Conservation (phyloP, 2,329 filamentous ascomycete species). For the Sporothrix inflata region DNA sequence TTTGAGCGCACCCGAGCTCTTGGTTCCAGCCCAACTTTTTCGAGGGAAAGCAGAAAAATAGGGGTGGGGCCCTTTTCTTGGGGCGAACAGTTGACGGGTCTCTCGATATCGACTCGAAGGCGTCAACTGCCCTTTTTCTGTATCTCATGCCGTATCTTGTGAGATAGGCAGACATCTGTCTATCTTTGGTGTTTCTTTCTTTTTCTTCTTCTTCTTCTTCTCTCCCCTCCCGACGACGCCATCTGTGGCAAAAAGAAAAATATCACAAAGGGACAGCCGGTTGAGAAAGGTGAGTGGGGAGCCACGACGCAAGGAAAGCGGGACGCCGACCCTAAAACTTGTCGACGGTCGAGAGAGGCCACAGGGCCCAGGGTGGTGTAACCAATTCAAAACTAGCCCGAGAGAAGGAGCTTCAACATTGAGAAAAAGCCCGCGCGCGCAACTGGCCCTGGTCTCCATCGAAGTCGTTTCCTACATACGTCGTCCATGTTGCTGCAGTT, state of each 20-base stretch:
- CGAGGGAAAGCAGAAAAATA: background rate
- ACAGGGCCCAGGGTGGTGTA: background rate
- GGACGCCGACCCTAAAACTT: background rate
- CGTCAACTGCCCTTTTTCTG: too few species aligned
- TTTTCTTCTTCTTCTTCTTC: too few species aligned
- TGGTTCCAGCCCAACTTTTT: constrained; percentile 11
- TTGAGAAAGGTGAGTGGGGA: background rate
- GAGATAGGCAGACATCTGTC: too few species aligned
- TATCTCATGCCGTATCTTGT: too few species aligned
- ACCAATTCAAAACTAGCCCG: constrained; percentile 2
- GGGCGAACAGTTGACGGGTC: background rate
- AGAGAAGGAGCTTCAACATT: background rate
- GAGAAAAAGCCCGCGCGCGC: background rate
- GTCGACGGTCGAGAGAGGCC: background rate
- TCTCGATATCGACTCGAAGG: background rate
- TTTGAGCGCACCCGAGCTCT: background rate
- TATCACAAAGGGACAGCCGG: background rate
- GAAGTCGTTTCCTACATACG: background rate
- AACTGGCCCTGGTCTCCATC: background rate
- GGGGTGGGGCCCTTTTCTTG: background rate
- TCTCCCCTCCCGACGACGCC: too few species aligned
- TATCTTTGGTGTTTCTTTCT: too few species aligned
- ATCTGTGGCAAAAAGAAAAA: too few species aligned
- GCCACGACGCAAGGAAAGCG: background rate
- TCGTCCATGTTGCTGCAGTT: background rate